Evolutionary conservation across 2,329 filamentous ascomycete genomes (phyloP).

Genomic region (Cladosporium colombiae): DNA sequence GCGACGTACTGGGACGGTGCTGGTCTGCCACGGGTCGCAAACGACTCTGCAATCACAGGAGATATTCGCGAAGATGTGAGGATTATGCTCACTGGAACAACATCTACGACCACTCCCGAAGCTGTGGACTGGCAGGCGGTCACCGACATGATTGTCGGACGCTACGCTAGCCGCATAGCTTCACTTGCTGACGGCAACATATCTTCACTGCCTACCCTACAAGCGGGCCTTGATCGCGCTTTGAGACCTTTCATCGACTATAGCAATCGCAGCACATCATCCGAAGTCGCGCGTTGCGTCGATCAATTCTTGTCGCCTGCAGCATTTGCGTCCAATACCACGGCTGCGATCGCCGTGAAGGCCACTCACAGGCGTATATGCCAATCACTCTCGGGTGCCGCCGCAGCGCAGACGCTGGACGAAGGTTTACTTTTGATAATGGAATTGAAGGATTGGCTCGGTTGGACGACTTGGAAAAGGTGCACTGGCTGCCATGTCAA

Average conservation of each 20-base stretch:
- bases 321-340: background rate
- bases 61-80: background rate
- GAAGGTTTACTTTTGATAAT: background rate
- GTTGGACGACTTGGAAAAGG: constrained; percentile 63
- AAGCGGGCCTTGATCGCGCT: constrained; percentile 29
- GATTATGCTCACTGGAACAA: constrained; percentile 15
- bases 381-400: background rate
- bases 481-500: constrained; percentile 55
- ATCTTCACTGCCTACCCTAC: constrained; percentile 22
- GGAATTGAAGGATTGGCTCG: constrained; percentile 45
- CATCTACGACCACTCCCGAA: constrained; percentile 39
- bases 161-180: constrained; percentile 61
- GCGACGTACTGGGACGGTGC: constrained; percentile 36
- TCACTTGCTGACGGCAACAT: constrained; percentile 33
- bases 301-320: background rate
- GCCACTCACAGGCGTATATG: background rate
- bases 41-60: background rate
- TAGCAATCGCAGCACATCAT: constrained; percentile 37
- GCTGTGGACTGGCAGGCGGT: constrained; percentile 66
- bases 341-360: background rate
- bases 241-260: constrained; percentile 44
- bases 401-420: background rate
- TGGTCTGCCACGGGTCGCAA: background rate
- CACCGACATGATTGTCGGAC: constrained; percentile 64
- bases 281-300: constrained; percentile 39